Evolutionary conservation across 2,329 filamentous ascomycete species (phyloP), one percentile per base, ranked within the genome.

Genomic region (Fusarium sp.): DNA sequence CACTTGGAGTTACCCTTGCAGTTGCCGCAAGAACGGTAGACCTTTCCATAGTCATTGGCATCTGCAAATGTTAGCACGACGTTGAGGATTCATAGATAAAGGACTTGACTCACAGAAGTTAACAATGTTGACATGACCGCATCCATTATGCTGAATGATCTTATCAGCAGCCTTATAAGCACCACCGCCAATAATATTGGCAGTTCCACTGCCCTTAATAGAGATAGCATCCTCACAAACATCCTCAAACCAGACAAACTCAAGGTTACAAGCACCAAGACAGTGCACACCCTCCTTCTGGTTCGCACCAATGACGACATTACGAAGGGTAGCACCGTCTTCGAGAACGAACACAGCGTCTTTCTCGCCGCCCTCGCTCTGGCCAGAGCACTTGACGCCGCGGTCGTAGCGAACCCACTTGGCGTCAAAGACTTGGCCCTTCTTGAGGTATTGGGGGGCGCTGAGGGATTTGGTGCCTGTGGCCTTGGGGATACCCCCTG

Each of bases 181-280:
- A 48, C 85, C 85, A 14, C 85, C 85, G 20, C 83, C 83, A 36
- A 80, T 81, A 51, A 86, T 83, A 69, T 80, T 81, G 41, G 83
- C 78, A 30, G 70, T 72, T 8, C 80, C 79, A 56, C 80, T 78
- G 22, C 71, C 71, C 24, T 71, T 70, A 4, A 73, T 71, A 3
- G 70, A 58, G 47, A 73, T 73, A 31, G 71, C 71, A 20, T 78
- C 76, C 61, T 86, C 84, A 65, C 84, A 86, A 53, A 86, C 84
- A 38, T 85, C 82, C 65, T 83, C 82, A 70, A 85, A 87, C 85
- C 85, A 87, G 54, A 86, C 86, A 35, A 82, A 84, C 70, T 83
- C 78, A n/a, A 86, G 74, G 22, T 76, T 85, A 74, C 84, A 86
- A 7, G 78, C 47, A 10, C 85, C 85, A 55, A 80, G 71, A 75